Evolutionary conservation across 2,329 filamentous ascomycete genomes (phyloP).

Genomic region (Neopestalotiopsis rosae): DNA sequence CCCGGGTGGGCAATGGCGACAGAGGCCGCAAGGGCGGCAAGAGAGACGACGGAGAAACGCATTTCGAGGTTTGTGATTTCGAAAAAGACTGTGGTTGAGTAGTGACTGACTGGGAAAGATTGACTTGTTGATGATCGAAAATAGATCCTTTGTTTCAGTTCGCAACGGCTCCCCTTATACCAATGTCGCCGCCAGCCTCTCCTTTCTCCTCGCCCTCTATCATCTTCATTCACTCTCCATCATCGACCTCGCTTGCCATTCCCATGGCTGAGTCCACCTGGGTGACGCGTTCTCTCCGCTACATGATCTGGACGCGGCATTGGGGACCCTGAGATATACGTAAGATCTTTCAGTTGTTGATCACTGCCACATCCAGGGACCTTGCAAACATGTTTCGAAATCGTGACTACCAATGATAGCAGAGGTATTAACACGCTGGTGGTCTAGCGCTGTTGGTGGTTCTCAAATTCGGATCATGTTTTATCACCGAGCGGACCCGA

Average conservation of each 20-base stretch:
- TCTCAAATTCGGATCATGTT: not conserved
- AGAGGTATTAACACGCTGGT: not conserved
- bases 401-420: not conserved
- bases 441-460: not conserved
- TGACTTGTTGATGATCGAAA: not conserved
- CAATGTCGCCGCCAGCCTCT: not conserved
- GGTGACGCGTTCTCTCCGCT: not conserved
- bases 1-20: conserved; percentile 3
- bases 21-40: not conserved
- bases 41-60: not conserved
- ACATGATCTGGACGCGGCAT: conserved; percentile 2
- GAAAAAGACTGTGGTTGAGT: not conserved
- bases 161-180: not conserved
- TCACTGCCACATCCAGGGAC: not conserved
- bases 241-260: not conserved
- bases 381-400: not conserved
- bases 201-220: not conserved
- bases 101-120: not conserved
- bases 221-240: not conserved
- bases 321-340: not conserved
- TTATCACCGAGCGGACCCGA: not conserved
- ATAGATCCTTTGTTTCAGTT: not conserved
- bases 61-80: not conserved
- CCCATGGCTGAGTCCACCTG: not conserved
- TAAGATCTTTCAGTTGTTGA: not conserved